Conservation (phyloP, 164 flowering plant species). For the Amborella trichopoda region DNA sequence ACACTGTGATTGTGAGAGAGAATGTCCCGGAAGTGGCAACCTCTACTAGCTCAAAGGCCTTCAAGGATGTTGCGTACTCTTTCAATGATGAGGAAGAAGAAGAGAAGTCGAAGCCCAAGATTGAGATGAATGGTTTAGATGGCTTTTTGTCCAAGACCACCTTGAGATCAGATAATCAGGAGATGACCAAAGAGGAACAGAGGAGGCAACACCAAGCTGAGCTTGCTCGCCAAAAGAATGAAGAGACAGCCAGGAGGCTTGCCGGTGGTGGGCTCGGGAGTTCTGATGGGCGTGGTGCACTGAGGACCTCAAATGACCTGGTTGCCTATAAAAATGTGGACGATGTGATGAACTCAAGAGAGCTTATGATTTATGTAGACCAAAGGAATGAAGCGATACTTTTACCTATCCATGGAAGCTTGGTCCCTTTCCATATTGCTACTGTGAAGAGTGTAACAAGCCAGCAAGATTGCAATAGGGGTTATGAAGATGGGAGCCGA, state of each 20-base stretch:
- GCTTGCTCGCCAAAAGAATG: slow-evolving; percentile 75
- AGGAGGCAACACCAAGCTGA: slow-evolving; percentile 82
- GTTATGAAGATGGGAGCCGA: slow-evolving; percentile 36
- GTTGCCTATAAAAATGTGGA: slow-evolving; percentile 58
- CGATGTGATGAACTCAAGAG: slow-evolving; percentile 50
- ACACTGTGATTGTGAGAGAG: slow-evolving; percentile 49
- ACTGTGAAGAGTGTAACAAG: slow-evolving; percentile 60
- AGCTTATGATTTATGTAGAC: slow-evolving; percentile 62
- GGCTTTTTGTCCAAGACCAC: slow-evolving; percentile 35
- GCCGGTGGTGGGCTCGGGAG: slow-evolving; percentile 45
- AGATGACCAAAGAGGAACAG: slow-evolving; percentile 60
- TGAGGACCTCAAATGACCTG: slow-evolving; percentile 28
- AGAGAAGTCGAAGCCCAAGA: slow-evolving; percentile 25
- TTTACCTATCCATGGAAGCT: slow-evolving; percentile 60
- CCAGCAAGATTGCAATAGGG: slow-evolving; percentile 25
- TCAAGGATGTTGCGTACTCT: slow-evolving; percentile 67
- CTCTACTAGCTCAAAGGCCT: slow-evolving; percentile 38
- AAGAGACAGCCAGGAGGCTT: slow-evolving; percentile 72
- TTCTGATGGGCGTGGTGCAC: slow-evolving; percentile 16
- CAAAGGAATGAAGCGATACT: slow-evolving; percentile 74
- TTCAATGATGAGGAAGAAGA: slow-evolving; percentile 68
- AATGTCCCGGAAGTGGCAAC: slow-evolving; percentile 38
- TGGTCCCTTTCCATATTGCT: slow-evolving; percentile 80
- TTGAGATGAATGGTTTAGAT: slow-evolving; percentile 17
- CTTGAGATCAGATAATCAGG: slow-evolving; percentile 59